A percentile compares a stretch with the other conserved stretches of the same genome.
These are phyloP conservation scores for Trypanosoma lewisi DNA, from an alignment of 208 protist species.

Conservation along the genomic window DNA sequence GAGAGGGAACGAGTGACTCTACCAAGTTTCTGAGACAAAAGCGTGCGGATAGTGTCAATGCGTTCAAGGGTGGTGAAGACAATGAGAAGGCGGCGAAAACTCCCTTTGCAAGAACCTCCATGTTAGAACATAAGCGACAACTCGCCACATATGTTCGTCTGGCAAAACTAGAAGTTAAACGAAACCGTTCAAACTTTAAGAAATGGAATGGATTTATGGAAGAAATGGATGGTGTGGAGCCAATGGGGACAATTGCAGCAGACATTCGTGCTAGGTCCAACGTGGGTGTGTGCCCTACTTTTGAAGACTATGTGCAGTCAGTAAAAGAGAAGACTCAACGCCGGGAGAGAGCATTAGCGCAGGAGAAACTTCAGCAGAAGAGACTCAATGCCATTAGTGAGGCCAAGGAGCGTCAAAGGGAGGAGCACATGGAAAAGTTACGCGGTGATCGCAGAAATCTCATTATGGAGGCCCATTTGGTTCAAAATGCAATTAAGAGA, in stretches of 20 bases:
- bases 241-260: slow-evolving; percentile 27
- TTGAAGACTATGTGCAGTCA: slow-evolving; percentile 26
- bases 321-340: slow-evolving; percentile 5
- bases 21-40: background rate
- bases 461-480: slow-evolving; percentile 10
- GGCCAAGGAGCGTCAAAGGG: slow-evolving; percentile 13
- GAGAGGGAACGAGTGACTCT: background rate
- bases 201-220: slow-evolving; percentile 30
- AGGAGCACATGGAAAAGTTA: slow-evolving; percentile 19
- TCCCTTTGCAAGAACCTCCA: background rate
- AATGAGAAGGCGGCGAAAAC: background rate
- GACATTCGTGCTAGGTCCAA: slow-evolving; percentile 19
- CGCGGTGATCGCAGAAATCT: slow-evolving; percentile 12
- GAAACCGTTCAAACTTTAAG: slow-evolving; percentile 21
- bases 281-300: slow-evolving; percentile 16
- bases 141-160: slow-evolving; percentile 26
- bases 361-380: slow-evolving; percentile 5
- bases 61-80: background rate
- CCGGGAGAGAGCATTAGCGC: background rate
- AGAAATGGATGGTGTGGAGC: slow-evolving; percentile 26
- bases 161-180: slow-evolving; percentile 20
- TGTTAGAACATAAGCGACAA: slow-evolving; percentile 13
- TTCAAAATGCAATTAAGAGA: slow-evolving; percentile 16
- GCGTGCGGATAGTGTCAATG: background rate
- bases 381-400: slow-evolving; percentile 1